Evolutionary conservation across 2,329 filamentous ascomycete species (phyloP), one percentile per base, ranked within the genome.

Genomic region (Phialophora macrospora): DNA sequence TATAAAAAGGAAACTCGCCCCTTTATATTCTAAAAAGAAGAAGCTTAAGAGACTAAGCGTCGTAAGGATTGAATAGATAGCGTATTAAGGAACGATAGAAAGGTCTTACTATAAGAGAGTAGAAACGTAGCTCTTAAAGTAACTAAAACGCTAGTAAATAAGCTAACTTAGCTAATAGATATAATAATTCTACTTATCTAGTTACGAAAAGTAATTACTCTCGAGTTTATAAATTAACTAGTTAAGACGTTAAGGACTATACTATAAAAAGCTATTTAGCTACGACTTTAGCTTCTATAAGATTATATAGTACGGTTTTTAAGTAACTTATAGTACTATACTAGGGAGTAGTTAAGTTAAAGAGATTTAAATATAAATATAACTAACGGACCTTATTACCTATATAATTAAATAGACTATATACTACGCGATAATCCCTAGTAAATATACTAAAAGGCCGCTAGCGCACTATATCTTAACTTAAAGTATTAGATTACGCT

Each of bases 381-480:
- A 44, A 14, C 3, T 38, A 38, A 20, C 17, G 38, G 9, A 12
- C 3, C 2, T 28, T 58, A 58, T 9, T 58, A 28, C 9, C 38
- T 44, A 3, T 44, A 58, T 30, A 30, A 28, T 12, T 58, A 56
- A 32, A 0, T 12, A 4, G 38, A 11, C 11, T 46, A 58, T 30
- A 30, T 58, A 46, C 1, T 58, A 28, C 3, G 14, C 4, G 22
- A 46, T 6, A 8, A 46, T 44, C 11, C 26, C 20, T 58, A 58
- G 34, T 58, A 30, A 12, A 8, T 58, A 44, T 58, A 58, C 34
- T 58, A 58, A 20, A 58, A 58, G 26, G 11, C 9, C 2, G 9
- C 28, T 7, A 46, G 22, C 12, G 38, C 22, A 6, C n/a, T 58
- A 58, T 58, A 58, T 58, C 32, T 46, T 58, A 46, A 44, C 8